Evolutionary conservation across 2,329 filamentous ascomycete species (phyloP).

Genomic region (Tolypocladium nubicola): DNA sequence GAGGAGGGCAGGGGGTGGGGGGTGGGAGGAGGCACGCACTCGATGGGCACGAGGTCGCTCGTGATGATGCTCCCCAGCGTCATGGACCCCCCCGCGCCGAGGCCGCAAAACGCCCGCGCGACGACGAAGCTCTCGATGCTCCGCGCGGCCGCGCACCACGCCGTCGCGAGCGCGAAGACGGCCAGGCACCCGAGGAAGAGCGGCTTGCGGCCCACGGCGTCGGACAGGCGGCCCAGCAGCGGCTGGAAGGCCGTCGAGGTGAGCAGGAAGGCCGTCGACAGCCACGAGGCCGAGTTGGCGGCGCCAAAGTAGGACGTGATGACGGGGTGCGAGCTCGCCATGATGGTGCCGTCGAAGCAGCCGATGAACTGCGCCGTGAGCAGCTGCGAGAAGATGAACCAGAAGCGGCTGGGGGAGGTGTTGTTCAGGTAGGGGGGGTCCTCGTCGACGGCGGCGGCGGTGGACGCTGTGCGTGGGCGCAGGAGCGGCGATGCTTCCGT

Average conservation of each 20-base stretch:
- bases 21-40: conserved; percentile 30
- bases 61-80: conserved; percentile 61
- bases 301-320: conserved; percentile 72
- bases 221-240: conserved; percentile 62
- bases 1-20: not conserved
- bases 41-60: conserved; percentile 64
- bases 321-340: conserved; percentile 72
- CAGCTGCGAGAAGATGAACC: conserved; percentile 50
- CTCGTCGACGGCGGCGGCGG: not conserved
- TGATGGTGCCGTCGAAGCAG: conserved; percentile 68
- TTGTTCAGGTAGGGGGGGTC: conserved; percentile 30
- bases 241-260: conserved; percentile 70
- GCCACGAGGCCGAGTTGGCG: conserved; percentile 72
- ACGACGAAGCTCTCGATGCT: conserved; percentile 61
- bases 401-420: conserved; percentile 42
- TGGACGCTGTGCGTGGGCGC: conserved; percentile 1
- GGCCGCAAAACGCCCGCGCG: conserved; percentile 58
- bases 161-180: conserved; percentile 53
- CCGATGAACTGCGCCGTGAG: conserved; percentile 47
- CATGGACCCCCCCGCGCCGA: conserved; percentile 63
- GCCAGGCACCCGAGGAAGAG: conserved; percentile 54
- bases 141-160: conserved; percentile 58
- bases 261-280: conserved; percentile 68
- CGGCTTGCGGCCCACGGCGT: conserved; percentile 58
- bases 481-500: conserved; percentile 17